Conservation (phyloP, 2,329 filamentous ascomycete genomes). For the Catunica adiposa region DNA sequence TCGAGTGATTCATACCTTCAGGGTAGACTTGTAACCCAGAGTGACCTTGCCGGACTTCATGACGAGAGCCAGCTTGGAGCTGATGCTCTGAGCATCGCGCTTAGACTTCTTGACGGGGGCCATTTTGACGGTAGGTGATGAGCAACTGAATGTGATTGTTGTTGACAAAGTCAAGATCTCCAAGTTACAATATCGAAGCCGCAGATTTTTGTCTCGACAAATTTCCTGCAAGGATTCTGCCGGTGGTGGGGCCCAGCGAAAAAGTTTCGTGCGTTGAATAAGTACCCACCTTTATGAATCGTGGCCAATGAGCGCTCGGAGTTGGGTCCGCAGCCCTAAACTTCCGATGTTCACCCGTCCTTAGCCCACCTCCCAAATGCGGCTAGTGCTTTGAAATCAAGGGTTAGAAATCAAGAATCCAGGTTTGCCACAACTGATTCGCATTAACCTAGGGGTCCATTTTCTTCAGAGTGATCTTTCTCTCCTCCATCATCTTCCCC, state of each 20-base stretch:
- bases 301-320: constrained; percentile 19
- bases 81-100: constrained; percentile 68
- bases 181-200: not conserved
- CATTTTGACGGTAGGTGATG: constrained; percentile 38
- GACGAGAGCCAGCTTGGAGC: constrained; percentile 44
- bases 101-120: constrained; percentile 60
- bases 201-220: not conserved
- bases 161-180: constrained; percentile 18
- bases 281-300: constrained; percentile 13
- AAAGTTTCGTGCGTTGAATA: constrained; percentile 6
- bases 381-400: constrained; percentile 39
- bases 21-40: constrained; percentile 64
- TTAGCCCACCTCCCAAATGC: constrained; percentile 9
- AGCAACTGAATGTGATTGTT: constrained; percentile 17
- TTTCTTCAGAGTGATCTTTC: constrained; percentile 13
- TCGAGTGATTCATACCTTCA: constrained; percentile 15
- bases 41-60: constrained; percentile 63
- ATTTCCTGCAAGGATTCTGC: constrained; percentile 2
- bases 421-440: constrained; percentile 13
- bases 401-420: constrained; percentile 19
- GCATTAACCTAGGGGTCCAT: constrained; percentile 13
- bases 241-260: constrained; percentile 6
- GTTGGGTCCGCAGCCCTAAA: constrained; percentile 23
- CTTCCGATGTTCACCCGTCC: constrained; percentile 21
- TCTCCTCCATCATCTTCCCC: constrained; percentile 24